Evolutionary conservation across 371 early-diverging fungal species (phyloP).

Genomic region (Mucor plumbeus): DNA sequence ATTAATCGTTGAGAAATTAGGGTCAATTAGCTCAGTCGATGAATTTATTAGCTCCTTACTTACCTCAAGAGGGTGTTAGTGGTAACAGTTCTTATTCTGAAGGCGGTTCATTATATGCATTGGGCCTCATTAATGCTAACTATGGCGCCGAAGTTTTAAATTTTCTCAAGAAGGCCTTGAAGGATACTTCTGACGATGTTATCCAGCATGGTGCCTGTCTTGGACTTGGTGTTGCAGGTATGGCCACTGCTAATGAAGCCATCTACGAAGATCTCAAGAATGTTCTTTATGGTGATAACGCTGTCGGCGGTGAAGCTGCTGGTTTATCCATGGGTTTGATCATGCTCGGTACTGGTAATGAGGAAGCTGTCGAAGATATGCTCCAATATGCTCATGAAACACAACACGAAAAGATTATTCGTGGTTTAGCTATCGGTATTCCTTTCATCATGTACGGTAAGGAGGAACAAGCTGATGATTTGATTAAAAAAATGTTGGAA

Average conservation of each 20-base stretch:
- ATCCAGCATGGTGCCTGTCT: slow-evolving; percentile 98
- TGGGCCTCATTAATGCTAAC: slow-evolving; percentile 98
- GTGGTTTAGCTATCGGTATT: slow-evolving; percentile 93
- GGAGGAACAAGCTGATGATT: slow-evolving; percentile 89
- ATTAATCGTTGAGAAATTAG: slow-evolving; percentile 27
- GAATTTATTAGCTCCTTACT: slow-evolving; percentile 88
- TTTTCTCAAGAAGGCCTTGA: slow-evolving; percentile 84
- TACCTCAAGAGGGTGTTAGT: slow-evolving; percentile 89
- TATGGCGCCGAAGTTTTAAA: slow-evolving; percentile 83
- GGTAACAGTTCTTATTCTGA: slow-evolving; percentile 88
- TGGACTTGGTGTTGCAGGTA: slow-evolving; percentile 96
- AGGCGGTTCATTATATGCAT: slow-evolving; percentile 97
- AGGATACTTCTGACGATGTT: slow-evolving; percentile 85
- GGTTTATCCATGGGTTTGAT: slow-evolving; percentile 97
- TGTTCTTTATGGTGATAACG: slow-evolving; percentile 90
- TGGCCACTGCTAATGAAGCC: slow-evolving; percentile 91
- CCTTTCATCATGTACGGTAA: slow-evolving; percentile 95
- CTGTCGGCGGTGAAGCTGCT: slow-evolving; percentile 98
- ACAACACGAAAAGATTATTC: slow-evolving; percentile 98
- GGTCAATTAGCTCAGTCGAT: slow-evolving; percentile 91
- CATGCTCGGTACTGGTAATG: slow-evolving; percentile 92
- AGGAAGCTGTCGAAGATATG: slow-evolving; percentile 90
- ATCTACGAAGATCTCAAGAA: slow-evolving; percentile 88
- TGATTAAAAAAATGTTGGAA: slow-evolving; percentile 80
- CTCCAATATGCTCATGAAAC: slow-evolving; percentile 95